Conservation (phyloP, 73 alveolate species). For the Paramecium bursaria region DNA sequence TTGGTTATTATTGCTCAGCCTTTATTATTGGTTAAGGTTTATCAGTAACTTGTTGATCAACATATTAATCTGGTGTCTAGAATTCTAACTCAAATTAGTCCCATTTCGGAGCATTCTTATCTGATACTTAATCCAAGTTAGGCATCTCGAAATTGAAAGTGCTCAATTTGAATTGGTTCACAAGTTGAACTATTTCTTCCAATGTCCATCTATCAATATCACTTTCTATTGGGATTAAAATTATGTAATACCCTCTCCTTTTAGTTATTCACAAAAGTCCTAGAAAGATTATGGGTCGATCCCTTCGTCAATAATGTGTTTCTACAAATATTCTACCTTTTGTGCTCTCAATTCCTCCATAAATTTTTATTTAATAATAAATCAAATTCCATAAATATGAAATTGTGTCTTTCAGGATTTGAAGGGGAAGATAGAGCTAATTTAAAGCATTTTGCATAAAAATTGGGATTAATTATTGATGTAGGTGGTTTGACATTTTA, state of each 20-base stretch:
- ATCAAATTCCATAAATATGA: too few species aligned
- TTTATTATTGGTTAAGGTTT: slow-evolving; percentile 1
- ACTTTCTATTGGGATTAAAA: slow-evolving; percentile 2
- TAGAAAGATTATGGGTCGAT: slow-evolving; percentile 33
- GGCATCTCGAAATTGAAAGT: neutral
- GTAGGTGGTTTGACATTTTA: too few species aligned
- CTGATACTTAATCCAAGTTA: neutral
- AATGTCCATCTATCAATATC: slow-evolving; percentile 43
- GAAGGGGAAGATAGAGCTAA: too few species aligned
- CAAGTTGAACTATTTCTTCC: slow-evolving; percentile 36
- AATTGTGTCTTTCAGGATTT: too few species aligned
- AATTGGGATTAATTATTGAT: too few species aligned
- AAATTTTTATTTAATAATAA: too few species aligned
- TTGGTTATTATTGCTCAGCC: neutral
- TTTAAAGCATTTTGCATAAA: too few species aligned
- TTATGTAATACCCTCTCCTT: slow-evolving; percentile 31
- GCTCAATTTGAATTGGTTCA: slow-evolving; percentile 43
- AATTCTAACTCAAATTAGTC: slow-evolving; percentile 41
- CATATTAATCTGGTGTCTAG: too few species aligned
- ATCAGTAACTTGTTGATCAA: too few species aligned
- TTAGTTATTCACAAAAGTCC: slow-evolving; percentile 45
- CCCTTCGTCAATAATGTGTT: slow-evolving; percentile 33
- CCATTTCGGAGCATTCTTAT: slow-evolving; percentile 2
- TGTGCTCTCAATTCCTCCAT: neutral
- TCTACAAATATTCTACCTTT: slow-evolving; percentile 19